These are phyloP conservation scores for Lachancea sp. DNA, from an alignment of 805 yeast genomes.

Conservation along the genomic window DNA sequence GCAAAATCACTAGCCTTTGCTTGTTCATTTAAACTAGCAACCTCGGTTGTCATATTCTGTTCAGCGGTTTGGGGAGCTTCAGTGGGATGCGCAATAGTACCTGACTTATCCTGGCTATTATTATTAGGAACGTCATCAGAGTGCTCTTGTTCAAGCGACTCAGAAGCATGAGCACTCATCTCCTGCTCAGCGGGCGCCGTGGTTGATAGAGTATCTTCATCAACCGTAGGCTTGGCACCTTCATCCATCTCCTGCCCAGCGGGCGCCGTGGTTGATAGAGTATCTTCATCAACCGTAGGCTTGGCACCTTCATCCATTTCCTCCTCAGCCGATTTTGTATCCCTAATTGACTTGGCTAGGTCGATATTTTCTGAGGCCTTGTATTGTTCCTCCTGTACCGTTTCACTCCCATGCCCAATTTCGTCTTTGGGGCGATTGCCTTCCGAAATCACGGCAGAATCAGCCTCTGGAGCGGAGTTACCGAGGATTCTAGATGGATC, in stretches of 20 bases:
- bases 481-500: not conserved
- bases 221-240: not conserved
- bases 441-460: not conserved
- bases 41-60: not conserved
- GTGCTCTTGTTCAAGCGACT: not conserved
- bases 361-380: not conserved
- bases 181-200: not conserved
- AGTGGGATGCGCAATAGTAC: not conserved
- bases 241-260: not conserved
- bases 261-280: not conserved
- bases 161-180: not conserved
- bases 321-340: not conserved
- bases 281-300: not conserved
- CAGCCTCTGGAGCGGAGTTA: not conserved
- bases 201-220: not conserved
- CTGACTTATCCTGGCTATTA: not conserved
- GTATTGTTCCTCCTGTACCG: not conserved
- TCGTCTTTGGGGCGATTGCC: not conserved
- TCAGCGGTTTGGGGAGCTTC: not conserved
- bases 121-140: not conserved
- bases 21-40: not conserved
- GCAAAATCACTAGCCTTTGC: not conserved
- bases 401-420: not conserved
- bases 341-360: not conserved
- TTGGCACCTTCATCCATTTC: not conserved